These are phyloP conservation scores for Metschnikowia kunwiensis DNA, from an alignment of 805 yeast genomes.

Conservation along the genomic window DNA sequence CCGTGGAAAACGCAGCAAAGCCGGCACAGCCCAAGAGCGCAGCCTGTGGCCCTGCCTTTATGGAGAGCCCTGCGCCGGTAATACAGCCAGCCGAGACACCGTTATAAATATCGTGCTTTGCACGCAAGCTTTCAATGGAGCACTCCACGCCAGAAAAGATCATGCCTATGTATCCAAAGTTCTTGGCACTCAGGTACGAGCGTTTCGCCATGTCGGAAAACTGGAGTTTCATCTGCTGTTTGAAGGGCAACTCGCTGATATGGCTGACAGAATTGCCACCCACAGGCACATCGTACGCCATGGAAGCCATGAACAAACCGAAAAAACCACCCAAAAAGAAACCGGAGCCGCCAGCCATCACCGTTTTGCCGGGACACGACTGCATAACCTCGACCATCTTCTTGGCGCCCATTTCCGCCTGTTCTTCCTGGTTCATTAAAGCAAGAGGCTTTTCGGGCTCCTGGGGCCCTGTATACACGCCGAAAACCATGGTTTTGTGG, in stretches of 20 bases:
- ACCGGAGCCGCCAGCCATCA: constrained; percentile 89
- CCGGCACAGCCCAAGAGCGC: constrained; percentile 94
- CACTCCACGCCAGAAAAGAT: constrained; percentile 23
- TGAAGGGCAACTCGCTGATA: constrained; percentile 81
- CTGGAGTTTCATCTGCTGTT: constrained; percentile 88
- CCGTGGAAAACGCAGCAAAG: constrained; percentile 91
- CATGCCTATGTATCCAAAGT: constrained; percentile 46
- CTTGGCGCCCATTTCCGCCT: constrained; percentile 85
- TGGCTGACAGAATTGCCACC: constrained; percentile 54
- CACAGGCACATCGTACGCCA: constrained; percentile 77
- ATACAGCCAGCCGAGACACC: constrained; percentile 93
- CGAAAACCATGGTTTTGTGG: constrained; percentile 29
- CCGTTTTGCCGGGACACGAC: constrained; percentile 93
- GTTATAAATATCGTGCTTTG: constrained; percentile 83
- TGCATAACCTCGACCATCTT: constrained; percentile 81
- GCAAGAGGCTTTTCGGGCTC: constrained; percentile 46
- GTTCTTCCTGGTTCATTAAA: constrained; percentile 87
- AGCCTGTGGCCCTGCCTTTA: constrained; percentile 91
- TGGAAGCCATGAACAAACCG: constrained; percentile 89
- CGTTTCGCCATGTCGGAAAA: constrained; percentile 89
- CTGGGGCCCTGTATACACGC: constrained; percentile 37
- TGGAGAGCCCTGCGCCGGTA: constrained; percentile 94
- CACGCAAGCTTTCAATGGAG: constrained; percentile 19
- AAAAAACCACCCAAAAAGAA: constrained; percentile 93
- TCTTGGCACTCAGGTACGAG: constrained; percentile 86